Conservation (phyloP, 257 asterid genomes). For the Ilex asprella region DNA sequence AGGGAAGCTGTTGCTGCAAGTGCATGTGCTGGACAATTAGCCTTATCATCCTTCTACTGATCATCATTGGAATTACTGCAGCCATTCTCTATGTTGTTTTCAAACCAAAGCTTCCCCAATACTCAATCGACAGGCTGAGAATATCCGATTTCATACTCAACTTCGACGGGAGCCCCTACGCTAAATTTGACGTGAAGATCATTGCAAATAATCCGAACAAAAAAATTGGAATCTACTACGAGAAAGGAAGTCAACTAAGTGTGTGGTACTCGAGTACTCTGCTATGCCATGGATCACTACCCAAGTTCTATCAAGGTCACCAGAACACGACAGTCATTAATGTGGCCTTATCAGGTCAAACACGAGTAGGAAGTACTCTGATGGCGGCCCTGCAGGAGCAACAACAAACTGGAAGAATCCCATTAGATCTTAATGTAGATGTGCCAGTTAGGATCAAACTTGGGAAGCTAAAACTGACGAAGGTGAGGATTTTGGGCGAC, state of each 20-base stretch:
- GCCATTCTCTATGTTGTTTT: conserved; percentile 63
- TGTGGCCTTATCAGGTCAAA: conserved; percentile 53
- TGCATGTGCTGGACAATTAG: conserved; percentile 76
- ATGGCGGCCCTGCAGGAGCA: conserved; percentile 74
- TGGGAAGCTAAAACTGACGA: conserved; percentile 62
- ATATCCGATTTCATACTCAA: conserved; percentile 68
- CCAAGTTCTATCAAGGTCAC: conserved; percentile 80
- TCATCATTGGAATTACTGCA: conserved; percentile 49
- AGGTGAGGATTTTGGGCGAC: conserved; percentile 57
- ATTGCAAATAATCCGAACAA: conserved; percentile 71
- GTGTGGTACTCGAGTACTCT: conserved; percentile 73
- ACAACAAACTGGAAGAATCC: conserved; percentile 75
- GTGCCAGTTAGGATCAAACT: conserved; percentile 71
- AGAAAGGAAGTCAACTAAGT: conserved; percentile 70
- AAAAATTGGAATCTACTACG: conserved; percentile 83
- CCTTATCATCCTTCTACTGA: conserved; percentile 47
- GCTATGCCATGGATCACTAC: conserved; percentile 69
- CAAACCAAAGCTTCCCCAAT: conserved; percentile 71
- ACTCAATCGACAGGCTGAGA: conserved; percentile 74
- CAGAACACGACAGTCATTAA: conserved; percentile 56
- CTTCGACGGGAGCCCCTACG: conserved; percentile 65
- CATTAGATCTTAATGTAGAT: conserved; percentile 67
- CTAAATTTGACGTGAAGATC: conserved; percentile 64
- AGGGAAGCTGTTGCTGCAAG: conserved; percentile 44
- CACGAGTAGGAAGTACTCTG: conserved; percentile 64